Base-by-base conservation (phyloP, 495 filamentous ascomycete genomes). In the Neurospora tetraspora region DNA sequence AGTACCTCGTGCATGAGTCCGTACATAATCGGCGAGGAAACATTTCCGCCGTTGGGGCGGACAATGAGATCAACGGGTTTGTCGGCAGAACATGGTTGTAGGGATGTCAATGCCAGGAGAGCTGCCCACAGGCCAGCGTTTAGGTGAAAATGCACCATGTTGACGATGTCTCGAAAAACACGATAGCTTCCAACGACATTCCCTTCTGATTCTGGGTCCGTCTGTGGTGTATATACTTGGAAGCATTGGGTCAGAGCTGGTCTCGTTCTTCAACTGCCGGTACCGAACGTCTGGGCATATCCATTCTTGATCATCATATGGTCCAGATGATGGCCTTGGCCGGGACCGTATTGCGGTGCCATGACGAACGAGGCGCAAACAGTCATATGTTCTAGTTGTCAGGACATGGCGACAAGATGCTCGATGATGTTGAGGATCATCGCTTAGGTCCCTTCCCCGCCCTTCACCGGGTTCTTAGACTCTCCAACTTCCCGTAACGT, bases 1-100 rank as follows among this genome's bases (percentile, higher is more conserved):
- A 47, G 36, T 71, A 82, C 81, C 76, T 84, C 83, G 69, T 83
- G 82, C 71, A 85, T 74, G 69, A 84, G 73, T 39, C 82, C 82
- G 69, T 83, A 84, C 69, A 82, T 78, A 23, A 78, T 78, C 9
- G 78, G 76, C 12, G 74, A 78, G 2, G 81, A 81, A 53, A 65
- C 74, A 59, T 84, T 84, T 16, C 82, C 82, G n/a, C 81, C 82
- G 11, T 71, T 75, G 43, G 80, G 74, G 39, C 73, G 73, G 40
- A 84, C 78, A 14, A 71, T 53, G 14, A 84, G 81, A 59, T 79
- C 69, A 71, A 81, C 68, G 53, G 14, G 53, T 5, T 34, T 61
- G 0, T 61, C 53, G 53, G 78, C 81, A 12, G 71, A 61, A 69
- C 42, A 73, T 37, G 72, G 40, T n/a, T 61, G 53, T 34, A 61